Base-by-base conservation (phyloP, 1,284 basidiomycete species). In the Ceratobasidium sp. region DNA sequence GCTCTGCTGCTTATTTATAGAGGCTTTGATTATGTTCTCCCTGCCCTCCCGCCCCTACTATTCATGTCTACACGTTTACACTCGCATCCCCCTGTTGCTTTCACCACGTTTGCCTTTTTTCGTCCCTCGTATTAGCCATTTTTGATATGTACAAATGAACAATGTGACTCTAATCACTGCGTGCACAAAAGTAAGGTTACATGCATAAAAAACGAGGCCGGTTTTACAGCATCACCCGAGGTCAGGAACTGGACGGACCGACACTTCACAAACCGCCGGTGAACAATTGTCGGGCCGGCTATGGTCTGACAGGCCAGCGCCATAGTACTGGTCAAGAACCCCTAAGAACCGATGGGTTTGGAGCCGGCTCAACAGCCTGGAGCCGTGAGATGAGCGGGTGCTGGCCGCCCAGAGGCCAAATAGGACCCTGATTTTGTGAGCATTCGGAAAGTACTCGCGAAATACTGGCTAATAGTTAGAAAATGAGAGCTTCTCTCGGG, bases 21-120 rank as follows among this genome's bases (percentile, higher is more conserved):
- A 57, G 54, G 54, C 54, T 57, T 57, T 57, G 23, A 20, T 57
- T 57, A 57, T 57, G 27, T 57, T 57, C 54, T 14, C 46, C 12
- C 18, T 57, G 20, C 23, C 54, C 16, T 30, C n/a, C n/a, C n/a
- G n/a, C n/a, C n/a, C n/a, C n/a, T 30, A 30, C 10, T 30, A 57
- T 30, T 57, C 54, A 10, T 23, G 54, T 30, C 27, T n/a, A 12
- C 54, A n/a, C 54, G 10, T n/a, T 10, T 57, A 10, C 10, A 57
- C 10, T 18, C 54, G 23, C n/a, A n/a, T n/a, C n/a, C n/a, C n/a
- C n/a, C n/a, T n/a, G n/a, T n/a, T n/a, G n/a, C n/a, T n/a, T n/a
- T n/a, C n/a, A n/a, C n/a, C n/a, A n/a, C n/a, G n/a, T n/a, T n/a
- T n/a, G n/a, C n/a, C n/a, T n/a, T n/a, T n/a, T n/a, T n/a, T n/a